Evolutionary conservation across 257 asterid genomes (phyloP), one percentile per base, ranked within the genome.

Genomic region (Echium plantagineum): DNA sequence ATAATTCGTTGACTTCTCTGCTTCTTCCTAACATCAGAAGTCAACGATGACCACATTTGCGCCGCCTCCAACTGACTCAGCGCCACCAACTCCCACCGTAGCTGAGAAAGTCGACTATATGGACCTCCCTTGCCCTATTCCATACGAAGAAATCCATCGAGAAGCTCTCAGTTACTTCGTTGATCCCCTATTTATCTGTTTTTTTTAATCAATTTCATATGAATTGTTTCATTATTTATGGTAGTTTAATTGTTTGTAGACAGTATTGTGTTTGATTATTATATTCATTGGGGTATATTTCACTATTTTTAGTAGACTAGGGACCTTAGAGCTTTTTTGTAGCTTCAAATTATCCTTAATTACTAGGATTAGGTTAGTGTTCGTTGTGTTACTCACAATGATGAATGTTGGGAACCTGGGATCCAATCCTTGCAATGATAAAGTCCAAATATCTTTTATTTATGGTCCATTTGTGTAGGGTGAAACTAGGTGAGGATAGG

Each of bases 131-230:
- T 90, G 95, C 69, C 98, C 98, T 56, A 82, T 90, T 63, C 93
- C 98, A 7, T 85, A 87, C 60, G 98, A 90, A 73, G 98, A 90
- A 68, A 88, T 90, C 60, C 98, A 90, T 69, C 96, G 98, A 35
- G 98, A 90, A 82, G 89, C 94, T 71, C 75, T 83, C 78, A 87
- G 98, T 90, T 68, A 63, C 85, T 83, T 67, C 38, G 72, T 15
- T 58, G 35, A 57, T 54, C 10, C 49, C 42, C 55, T 24, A 9
- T 19, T 1, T 28, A 42, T 54, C 22, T 31, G 9, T n/a, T 49
- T 24, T n/a, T n/a, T n/a, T n/a, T n/a, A n/a, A 24, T 57, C 52
- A 2, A 17, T 22, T 61, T 28, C 53, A 8, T 32, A 24, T 46
- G 52, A 51, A 52, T 67, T 17, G 16, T 0, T 59, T 28, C 35